These are phyloP conservation scores for Tricladium varicosporioides DNA, from an alignment of 2,329 filamentous ascomycete species.

Conservation along the genomic window DNA sequence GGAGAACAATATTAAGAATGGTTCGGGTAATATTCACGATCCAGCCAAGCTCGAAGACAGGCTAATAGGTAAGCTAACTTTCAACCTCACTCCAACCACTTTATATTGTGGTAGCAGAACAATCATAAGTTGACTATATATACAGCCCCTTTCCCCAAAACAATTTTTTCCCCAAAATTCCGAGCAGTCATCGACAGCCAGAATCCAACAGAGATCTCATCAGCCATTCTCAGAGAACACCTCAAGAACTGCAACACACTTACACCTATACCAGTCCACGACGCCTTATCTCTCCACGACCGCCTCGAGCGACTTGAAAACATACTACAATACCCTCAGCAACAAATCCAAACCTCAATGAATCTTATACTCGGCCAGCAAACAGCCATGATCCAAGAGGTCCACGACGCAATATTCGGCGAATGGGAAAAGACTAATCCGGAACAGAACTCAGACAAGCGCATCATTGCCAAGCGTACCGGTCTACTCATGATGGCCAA, in stretches of 20 bases:
- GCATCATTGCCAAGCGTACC: constrained; percentile 3
- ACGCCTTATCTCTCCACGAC: constrained; percentile 3
- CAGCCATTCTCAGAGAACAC: not conserved
- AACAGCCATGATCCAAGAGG: constrained; percentile 2
- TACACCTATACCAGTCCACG: not conserved
- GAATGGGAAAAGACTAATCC: not conserved
- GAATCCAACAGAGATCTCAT: not conserved
- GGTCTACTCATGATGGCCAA: constrained; percentile 3
- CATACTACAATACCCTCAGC: not conserved
- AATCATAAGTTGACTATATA: not conserved
- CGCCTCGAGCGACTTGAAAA: constrained; percentile 10
- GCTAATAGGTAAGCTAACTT: no score
- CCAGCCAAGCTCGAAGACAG: no score
- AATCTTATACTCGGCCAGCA: constrained; percentile 5
- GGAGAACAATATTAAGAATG: no score
- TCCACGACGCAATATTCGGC: constrained; percentile 3
- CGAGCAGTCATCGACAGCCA: not conserved
- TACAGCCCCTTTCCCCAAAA: not conserved
- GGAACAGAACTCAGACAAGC: not conserved
- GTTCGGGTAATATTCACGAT: constrained; percentile 1
- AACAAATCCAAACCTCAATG: not conserved
- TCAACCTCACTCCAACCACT: no score
- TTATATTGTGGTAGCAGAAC: no score
- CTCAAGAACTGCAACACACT: not conserved
- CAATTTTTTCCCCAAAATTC: not conserved